Conservation (phyloP, 805 yeast genomes). For the Hanseniaspora taiwanica region DNA sequence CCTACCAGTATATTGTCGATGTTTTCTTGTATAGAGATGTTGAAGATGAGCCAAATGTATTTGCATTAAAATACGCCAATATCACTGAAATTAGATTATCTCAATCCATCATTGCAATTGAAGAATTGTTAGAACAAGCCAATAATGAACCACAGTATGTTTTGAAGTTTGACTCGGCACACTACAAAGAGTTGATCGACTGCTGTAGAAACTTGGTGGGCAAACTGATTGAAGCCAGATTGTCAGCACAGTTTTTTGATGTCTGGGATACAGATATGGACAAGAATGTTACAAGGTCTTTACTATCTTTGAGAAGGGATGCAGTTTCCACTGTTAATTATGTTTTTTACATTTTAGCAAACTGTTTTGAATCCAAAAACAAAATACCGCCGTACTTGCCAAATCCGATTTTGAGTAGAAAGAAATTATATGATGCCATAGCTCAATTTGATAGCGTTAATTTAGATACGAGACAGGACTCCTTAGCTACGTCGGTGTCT, state of each 20-base stretch:
- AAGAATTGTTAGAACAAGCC: slow-evolving; percentile 25
- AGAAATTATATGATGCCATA: slow-evolving; percentile 29
- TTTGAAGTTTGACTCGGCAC: slow-evolving; percentile 22
- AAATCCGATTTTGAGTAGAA: slow-evolving; percentile 30
- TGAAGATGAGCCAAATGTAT: slow-evolving; percentile 33
- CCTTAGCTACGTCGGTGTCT: background rate
- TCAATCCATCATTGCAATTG: slow-evolving; percentile 29
- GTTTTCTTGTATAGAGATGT: slow-evolving; percentile 35
- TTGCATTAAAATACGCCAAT: slow-evolving; percentile 30
- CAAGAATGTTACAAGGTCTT: slow-evolving; percentile 25
- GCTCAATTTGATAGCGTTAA: slow-evolving; percentile 18
- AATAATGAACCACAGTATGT: slow-evolving; percentile 26
- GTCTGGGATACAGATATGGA: slow-evolving; percentile 32
- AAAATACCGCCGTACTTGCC: slow-evolving; percentile 34
- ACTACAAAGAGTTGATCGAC: slow-evolving; percentile 24
- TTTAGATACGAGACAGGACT: slow-evolving; percentile 2
- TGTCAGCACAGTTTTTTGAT: slow-evolving; percentile 34
- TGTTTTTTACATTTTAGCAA: slow-evolving; percentile 30
- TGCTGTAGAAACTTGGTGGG: slow-evolving; percentile 29
- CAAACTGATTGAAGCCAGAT: slow-evolving; percentile 34
- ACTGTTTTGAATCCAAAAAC: slow-evolving; percentile 27
- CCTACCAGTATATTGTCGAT: slow-evolving; percentile 35
- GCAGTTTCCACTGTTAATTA: slow-evolving; percentile 34
- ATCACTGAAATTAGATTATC: slow-evolving; percentile 37
- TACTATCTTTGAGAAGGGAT: slow-evolving; percentile 33